These are phyloP conservation scores for Fusarium humuli DNA, from an alignment of 2,329 filamentous ascomycete species.

Conservation along the genomic window DNA sequence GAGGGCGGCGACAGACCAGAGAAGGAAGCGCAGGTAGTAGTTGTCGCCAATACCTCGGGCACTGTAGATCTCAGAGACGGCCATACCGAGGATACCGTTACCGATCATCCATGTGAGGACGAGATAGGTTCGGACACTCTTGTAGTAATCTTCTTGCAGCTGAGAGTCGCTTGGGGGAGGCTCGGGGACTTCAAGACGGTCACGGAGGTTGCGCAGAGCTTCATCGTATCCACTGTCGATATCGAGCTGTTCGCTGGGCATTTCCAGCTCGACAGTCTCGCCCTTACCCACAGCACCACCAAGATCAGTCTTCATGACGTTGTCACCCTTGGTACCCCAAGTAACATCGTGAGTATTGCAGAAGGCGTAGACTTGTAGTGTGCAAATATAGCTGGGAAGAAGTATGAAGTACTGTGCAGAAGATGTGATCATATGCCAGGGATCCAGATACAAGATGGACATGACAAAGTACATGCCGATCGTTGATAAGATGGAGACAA, in stretches of 20 bases:
- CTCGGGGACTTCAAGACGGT: slow-evolving; percentile 83
- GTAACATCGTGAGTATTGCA: slow-evolving; percentile 57
- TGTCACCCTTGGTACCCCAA: slow-evolving; percentile 87
- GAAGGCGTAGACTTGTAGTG: slow-evolving; percentile 96
- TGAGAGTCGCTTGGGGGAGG: slow-evolving; percentile 76
- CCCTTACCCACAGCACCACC: slow-evolving; percentile 85
- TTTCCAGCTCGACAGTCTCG: slow-evolving; percentile 90
- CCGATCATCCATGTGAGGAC: slow-evolving; percentile 93
- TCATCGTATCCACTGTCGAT: slow-evolving; percentile 99
- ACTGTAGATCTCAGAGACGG: slow-evolving; percentile 86
- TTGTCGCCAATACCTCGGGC: slow-evolving; percentile 79
- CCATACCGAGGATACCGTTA: slow-evolving; percentile 94
- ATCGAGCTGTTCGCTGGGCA: slow-evolving; percentile 97
- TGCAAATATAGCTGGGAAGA: slow-evolving; percentile 94
- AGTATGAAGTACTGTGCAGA: slow-evolving; percentile 92
- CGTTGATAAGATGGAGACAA: slow-evolving; percentile 89
- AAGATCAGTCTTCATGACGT: slow-evolving; percentile 91
- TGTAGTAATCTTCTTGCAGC: slow-evolving; percentile 98
- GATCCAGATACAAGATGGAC: slow-evolving; percentile 95
- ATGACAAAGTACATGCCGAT: slow-evolving; percentile 95
- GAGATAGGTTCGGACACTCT: slow-evolving; percentile 97
- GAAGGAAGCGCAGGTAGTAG: slow-evolving; percentile 90
- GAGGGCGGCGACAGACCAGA: slow-evolving; percentile 89
- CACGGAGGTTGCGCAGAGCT: slow-evolving; percentile 93
- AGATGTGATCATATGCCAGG: slow-evolving; percentile 98